phyloP scores from a whole-genome alignment of 169 alveolate genomes.

The Plasmodium reichenowi region DNA sequence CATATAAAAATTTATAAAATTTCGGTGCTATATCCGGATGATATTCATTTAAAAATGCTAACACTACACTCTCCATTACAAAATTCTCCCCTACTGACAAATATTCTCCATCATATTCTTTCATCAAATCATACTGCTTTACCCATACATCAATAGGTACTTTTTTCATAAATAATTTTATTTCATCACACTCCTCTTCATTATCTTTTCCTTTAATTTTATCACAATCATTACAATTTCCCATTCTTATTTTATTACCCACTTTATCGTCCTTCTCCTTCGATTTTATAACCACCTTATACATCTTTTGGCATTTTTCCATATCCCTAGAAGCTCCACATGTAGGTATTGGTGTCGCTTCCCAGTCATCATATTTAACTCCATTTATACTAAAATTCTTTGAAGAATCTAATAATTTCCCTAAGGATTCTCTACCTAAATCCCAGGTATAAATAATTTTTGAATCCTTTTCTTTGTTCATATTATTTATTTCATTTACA shows the following conservation, averaged over 20 bases:
- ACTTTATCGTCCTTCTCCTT: slow-evolving; percentile 14
- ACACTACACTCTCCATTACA: slow-evolving; percentile 87
- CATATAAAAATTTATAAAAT: slow-evolving; percentile 80
- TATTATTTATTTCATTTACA: slow-evolving; percentile 3
- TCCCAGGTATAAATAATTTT: slow-evolving; percentile 1
- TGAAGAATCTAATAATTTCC: slow-evolving; percentile 25
- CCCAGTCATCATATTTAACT: slow-evolving; percentile 78
- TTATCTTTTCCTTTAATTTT: too few species aligned
- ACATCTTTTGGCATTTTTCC: slow-evolving; percentile 80
- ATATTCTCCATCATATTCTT: slow-evolving; percentile 82
- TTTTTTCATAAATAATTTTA: slow-evolving; percentile 80
- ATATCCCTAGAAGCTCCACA: slow-evolving; percentile 79
- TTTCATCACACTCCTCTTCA: background rate
- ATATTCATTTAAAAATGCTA: slow-evolving; percentile 77
- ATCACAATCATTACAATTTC: too few species aligned
- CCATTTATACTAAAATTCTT: slow-evolving; percentile 59
- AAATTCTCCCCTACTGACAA: slow-evolving; percentile 88
- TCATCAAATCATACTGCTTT: slow-evolving; percentile 81
- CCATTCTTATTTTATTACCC: too few species aligned
- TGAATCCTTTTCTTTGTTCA: background rate
- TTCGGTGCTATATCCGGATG: slow-evolving; percentile 81
- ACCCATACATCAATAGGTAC: slow-evolving; percentile 84
- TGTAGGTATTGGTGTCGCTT: slow-evolving; percentile 76
- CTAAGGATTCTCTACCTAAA: slow-evolving; percentile 16
- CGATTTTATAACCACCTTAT: slow-evolving; percentile 39